A percentile compares a stretch with the other conserved stretches of the same genome.
Conservation (phyloP, 2,329 filamentous ascomycete genomes). For the Fonsecaea multimorphosa region DNA sequence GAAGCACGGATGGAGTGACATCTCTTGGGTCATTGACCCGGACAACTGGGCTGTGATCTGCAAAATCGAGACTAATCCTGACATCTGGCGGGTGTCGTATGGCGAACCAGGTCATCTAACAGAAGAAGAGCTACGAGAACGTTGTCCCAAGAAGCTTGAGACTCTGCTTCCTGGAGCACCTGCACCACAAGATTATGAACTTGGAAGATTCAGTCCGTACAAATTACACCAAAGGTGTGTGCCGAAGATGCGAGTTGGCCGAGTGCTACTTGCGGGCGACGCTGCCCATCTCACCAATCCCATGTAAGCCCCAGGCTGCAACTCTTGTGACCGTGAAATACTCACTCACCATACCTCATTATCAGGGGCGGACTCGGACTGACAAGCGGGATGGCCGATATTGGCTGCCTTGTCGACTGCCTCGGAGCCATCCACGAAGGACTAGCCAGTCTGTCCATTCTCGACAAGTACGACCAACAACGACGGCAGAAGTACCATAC, state of each 20-base stretch:
- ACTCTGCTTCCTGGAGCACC: constrained; percentile 65
- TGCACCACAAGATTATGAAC: constrained; percentile 62
- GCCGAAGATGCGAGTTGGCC: constrained; percentile 61
- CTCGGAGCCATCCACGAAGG: background rate
- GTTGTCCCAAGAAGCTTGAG: constrained; percentile 62
- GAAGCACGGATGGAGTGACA: constrained; percentile 45
- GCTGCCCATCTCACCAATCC: constrained; percentile 64
- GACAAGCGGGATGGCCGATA: background rate
- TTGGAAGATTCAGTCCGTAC: constrained; percentile 65
- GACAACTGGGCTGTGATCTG: constrained; percentile 68
- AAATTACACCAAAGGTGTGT: constrained; percentile 67
- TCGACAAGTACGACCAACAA: background rate
- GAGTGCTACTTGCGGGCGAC: constrained; percentile 64
- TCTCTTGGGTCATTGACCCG: constrained; percentile 63
- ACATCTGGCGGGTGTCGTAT: constrained; percentile 68
- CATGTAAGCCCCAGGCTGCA: background rate
- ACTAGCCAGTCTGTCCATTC: background rate
- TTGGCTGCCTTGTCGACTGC: background rate
- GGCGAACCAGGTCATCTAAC: constrained; percentile 62
- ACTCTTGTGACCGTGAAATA: too few relatives aligned
- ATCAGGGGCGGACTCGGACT: background rate
- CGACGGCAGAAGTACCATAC: background rate
- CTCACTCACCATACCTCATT: background rate
- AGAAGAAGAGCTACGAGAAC: constrained; percentile 58
- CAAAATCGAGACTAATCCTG: constrained; percentile 60